Percentiles rank a stretch among this genome's conserved stretches.
Conservation (phyloP, 139 green algal species). For the Chlamydomonas sp. region DNA sequence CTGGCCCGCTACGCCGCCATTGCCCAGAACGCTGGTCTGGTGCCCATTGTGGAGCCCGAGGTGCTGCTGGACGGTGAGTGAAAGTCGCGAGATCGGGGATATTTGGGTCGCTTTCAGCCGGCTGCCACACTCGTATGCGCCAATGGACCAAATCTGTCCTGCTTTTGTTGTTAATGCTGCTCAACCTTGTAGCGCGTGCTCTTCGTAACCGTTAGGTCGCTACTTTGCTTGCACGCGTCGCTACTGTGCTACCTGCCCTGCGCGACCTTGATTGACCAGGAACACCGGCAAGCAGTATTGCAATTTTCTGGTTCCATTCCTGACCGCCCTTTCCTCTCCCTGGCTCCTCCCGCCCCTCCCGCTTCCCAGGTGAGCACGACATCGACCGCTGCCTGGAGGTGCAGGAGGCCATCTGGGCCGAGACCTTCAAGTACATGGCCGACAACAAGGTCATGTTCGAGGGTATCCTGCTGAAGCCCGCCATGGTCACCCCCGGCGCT, state of each 20-base stretch:
- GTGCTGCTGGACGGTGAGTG: constrained; percentile 92
- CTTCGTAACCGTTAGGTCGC: too few species aligned
- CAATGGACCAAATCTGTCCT: too few species aligned
- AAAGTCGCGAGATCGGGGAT: too few species aligned
- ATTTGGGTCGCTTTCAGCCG: too few species aligned
- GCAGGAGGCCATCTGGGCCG: constrained; percentile 89
- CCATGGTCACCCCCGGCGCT: constrained; percentile 99
- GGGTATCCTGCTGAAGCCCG: constrained; percentile 99
- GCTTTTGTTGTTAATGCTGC: too few species aligned
- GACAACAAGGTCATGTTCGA: constrained; percentile 96
- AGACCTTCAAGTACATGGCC: constrained; percentile 97
- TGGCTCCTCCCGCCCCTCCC: neutral
- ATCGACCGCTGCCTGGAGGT: constrained; percentile 93
- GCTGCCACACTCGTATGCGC: too few species aligned
- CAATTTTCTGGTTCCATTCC: neutral
- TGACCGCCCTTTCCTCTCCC: neutral
- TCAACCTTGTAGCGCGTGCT: too few species aligned
- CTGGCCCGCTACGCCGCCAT: constrained; percentile 98
- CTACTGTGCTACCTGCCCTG: too few species aligned
- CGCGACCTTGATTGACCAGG: too few species aligned
- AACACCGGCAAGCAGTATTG: too few species aligned
- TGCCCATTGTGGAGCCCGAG: constrained; percentile 99
- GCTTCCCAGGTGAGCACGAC: constrained; percentile 59
- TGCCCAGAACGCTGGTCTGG: constrained; percentile 90
- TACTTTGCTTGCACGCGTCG: too few species aligned